Conservation (phyloP, 2,329 filamentous ascomycete genomes). For the Hypoxylon sp. region DNA sequence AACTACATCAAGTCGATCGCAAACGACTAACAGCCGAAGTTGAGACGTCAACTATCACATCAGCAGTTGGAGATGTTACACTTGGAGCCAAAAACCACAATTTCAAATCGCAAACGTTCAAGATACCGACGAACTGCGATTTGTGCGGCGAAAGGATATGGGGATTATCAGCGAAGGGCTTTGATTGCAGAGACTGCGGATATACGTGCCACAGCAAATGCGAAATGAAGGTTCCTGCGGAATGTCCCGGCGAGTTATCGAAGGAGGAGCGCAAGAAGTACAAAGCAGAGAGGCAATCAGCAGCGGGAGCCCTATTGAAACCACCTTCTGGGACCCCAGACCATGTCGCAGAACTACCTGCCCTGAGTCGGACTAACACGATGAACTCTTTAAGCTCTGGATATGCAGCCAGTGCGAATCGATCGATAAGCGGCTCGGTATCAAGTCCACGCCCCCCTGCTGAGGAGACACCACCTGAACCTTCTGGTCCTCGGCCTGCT, state of each 20-base stretch:
- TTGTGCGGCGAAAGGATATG: slow-evolving; percentile 96
- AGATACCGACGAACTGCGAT: slow-evolving; percentile 98
- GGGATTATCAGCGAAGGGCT: slow-evolving; percentile 96
- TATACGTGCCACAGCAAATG: slow-evolving; percentile 99
- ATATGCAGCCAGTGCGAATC: slow-evolving; percentile 83
- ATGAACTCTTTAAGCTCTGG: slow-evolving; percentile 92
- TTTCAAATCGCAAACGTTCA: slow-evolving; percentile 99
- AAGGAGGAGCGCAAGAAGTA: slow-evolving; percentile 97
- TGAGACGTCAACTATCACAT: slow-evolving; percentile 93
- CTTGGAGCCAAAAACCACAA: slow-evolving; percentile 95
- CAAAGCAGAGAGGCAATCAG: slow-evolving; percentile 86
- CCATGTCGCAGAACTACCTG: slow-evolving; percentile 74
- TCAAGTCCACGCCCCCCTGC: slow-evolving; percentile 62
- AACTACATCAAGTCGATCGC: slow-evolving; percentile 86
- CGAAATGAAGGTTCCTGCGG: slow-evolving; percentile 97
- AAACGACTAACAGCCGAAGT: slow-evolving; percentile 90
- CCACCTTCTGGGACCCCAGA: slow-evolving; percentile 64
- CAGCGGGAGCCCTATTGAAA: slow-evolving; percentile 74
- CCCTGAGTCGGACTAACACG: slow-evolving; percentile 84
- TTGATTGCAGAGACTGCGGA: slow-evolving; percentile 95
- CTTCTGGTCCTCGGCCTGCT: slow-evolving; percentile 65
- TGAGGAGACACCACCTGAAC: slow-evolving; percentile 64
- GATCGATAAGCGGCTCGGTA: slow-evolving; percentile 77
- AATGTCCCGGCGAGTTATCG: slow-evolving; percentile 92
- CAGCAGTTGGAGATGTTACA: slow-evolving; percentile 91